These are phyloP conservation scores for Protomyces inundatus DNA, from an alignment of 1,139 yeast genomes.

Conservation along the genomic window DNA sequence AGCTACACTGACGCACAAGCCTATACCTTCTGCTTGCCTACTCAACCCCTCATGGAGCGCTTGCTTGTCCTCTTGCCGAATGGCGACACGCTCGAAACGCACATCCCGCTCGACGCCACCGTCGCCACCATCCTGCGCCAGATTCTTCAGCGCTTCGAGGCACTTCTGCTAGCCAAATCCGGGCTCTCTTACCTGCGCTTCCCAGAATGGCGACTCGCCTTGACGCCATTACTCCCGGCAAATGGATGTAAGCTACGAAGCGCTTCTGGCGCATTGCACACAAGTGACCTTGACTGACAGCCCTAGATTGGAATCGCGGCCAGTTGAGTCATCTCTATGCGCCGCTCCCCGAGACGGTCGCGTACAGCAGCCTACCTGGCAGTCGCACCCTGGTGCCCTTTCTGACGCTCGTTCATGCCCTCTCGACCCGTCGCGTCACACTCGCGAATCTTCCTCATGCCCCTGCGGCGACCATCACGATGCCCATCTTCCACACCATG, in stretches of 20 bases:
- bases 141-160: background rate
- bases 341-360: constrained; percentile 1
- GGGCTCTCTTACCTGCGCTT: background rate
- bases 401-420: constrained; percentile 6
- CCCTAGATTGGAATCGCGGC: constrained; percentile 4
- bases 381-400: background rate
- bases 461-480: background rate
- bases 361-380: background rate
- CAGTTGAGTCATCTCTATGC: constrained; percentile 3
- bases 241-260: background rate
- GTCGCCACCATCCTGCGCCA: background rate
- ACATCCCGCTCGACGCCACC: background rate
- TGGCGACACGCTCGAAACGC: background rate
- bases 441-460: constrained; percentile 1
- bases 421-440: constrained; percentile 6
- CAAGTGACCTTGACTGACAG: background rate
- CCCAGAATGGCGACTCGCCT: constrained; percentile 11
- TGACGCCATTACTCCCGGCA: background rate
- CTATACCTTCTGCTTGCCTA: too few species aligned
- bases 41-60: background rate
- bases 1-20: too few species aligned
- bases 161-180: background rate
- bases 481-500: constrained; percentile 2
- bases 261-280: background rate
- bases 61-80: background rate